Evolutionary conservation across 73 alveolate genomes (phyloP).

Genomic region (Paramecium sexaurelia): DNA sequence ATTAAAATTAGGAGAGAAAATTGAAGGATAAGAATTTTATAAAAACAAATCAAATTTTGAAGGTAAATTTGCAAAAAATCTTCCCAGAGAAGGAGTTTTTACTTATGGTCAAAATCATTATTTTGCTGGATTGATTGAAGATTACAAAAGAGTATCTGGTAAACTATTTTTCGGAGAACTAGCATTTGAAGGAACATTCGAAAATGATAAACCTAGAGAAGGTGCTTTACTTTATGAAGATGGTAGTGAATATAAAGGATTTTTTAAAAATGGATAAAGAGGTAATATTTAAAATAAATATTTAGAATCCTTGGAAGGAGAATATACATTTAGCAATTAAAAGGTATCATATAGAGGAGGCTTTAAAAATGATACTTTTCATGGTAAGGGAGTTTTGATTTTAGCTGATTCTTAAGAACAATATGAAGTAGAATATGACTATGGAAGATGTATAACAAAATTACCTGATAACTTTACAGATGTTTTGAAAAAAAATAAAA

Average conservation of each 20-base stretch:
- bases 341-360: slow-evolving; percentile 62
- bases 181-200: slow-evolving; percentile 3
- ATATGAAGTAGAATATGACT: slow-evolving; percentile 25
- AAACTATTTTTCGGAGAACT: neutral
- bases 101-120: slow-evolving; percentile 2
- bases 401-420: neutral
- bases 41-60: neutral
- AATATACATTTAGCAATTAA: neutral
- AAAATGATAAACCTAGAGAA: neutral
- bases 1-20: neutral
- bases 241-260: slow-evolving; percentile 10
- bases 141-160: neutral
- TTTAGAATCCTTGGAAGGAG: no score
- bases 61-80: neutral
- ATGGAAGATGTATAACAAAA: slow-evolving; percentile 10
- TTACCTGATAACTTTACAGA: neutral
- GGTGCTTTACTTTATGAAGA: neutral
- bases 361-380: slow-evolving; percentile 56
- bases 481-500: neutral
- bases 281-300: neutral
- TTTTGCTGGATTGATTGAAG: neutral
- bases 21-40: neutral
- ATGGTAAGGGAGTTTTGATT: slow-evolving; percentile 67
- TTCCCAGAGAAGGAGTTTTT: neutral
- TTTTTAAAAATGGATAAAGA: slow-evolving; percentile 1